phyloP scores from a whole-genome alignment of 2,329 filamentous ascomycete genomes.

The Allantophomopsis cytisporea region DNA sequence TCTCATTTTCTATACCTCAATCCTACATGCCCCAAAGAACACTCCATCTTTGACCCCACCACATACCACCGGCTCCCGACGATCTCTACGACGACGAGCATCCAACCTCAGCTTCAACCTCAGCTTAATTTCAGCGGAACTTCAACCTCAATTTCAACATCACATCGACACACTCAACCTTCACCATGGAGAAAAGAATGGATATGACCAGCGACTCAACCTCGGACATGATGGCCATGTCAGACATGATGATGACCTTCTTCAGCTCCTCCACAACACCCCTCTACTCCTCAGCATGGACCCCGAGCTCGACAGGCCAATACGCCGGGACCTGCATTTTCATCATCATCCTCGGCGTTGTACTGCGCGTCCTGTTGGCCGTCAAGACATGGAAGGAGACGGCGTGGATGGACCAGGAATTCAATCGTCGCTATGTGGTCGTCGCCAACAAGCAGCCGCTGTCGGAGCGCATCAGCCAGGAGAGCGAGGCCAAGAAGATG shows the following conservation, averaged over 20 bases:
- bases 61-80: no score
- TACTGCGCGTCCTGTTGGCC: conserved; percentile 60
- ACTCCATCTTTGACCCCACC: no score
- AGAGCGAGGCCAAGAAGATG: conserved; percentile 44
- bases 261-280: conserved; percentile 47
- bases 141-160: no score
- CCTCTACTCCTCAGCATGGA: conserved; percentile 59
- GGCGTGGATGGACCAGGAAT: conserved; percentile 56
- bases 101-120: no score
- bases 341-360: conserved; percentile 59
- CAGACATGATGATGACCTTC: conserved; percentile 45
- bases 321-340: conserved; percentile 93
- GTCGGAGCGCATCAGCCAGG: conserved; percentile 19
- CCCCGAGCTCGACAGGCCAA: conserved; percentile 50
- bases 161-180: no score
- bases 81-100: no score
- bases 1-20: no score
- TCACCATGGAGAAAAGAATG: no score
- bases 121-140: no score
- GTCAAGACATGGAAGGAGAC: conserved; percentile 49
- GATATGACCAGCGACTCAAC: not conserved
- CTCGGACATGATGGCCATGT: not conserved
- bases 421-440: conserved; percentile 64
- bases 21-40: no score
- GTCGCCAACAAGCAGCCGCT: conserved; percentile 43